These are phyloP conservation scores for Hsuehochloa calcarea DNA, from an alignment of 176 grass and related monocot genomes.

Conservation along the genomic window DNA sequence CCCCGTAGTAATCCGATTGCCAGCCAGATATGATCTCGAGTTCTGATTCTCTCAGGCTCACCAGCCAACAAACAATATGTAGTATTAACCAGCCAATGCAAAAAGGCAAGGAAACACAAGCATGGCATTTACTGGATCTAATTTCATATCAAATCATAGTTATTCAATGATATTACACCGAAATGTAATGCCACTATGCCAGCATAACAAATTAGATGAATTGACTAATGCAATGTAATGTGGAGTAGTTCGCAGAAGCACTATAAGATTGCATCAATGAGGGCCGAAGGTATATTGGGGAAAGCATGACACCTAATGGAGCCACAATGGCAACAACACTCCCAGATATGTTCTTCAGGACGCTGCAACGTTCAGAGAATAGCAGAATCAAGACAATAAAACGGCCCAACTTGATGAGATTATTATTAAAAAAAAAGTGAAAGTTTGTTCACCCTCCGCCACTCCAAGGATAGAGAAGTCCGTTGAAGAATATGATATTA, in stretches of 20 bases:
- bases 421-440: background rate
- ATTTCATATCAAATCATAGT: background rate
- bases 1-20: slow-evolving; percentile 64
- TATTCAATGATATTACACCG: background rate
- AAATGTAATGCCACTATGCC: background rate
- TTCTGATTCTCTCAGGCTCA: slow-evolving; percentile 72
- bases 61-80: slow-evolving; percentile 51
- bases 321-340: slow-evolving; percentile 80
- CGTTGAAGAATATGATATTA: slow-evolving; percentile 98
- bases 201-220: background rate
- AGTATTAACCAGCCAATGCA: background rate
- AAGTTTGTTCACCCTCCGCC: slow-evolving; percentile 72
- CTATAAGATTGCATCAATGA: background rate
- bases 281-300: background rate
- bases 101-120: background rate
- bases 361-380: slow-evolving; percentile 53
- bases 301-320: slow-evolving; percentile 63
- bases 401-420: background rate
- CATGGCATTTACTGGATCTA: background rate
- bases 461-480: slow-evolving; percentile 92
- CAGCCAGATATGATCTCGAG: slow-evolving; percentile 69
- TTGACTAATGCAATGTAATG: background rate
- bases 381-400: slow-evolving; percentile 31
- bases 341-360: slow-evolving; percentile 80
- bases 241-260: background rate